These are phyloP conservation scores for Cucumis hystrix DNA, from an alignment of 306 rosid species.

Conservation along the genomic window DNA sequence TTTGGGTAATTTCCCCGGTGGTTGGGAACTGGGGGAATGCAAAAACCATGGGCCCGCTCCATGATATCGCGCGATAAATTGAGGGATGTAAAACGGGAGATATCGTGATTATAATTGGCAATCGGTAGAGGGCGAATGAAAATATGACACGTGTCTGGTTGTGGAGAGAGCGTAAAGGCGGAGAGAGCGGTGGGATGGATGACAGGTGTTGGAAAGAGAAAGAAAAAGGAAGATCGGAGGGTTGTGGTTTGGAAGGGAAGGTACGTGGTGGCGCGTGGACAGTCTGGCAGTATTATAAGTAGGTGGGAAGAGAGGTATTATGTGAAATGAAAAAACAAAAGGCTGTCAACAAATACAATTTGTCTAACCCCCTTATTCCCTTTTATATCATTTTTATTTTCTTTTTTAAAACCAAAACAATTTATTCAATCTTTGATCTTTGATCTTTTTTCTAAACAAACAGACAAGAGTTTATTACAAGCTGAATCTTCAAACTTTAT, in stretches of 20 bases:
- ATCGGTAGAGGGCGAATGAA: background rate
- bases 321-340: background rate
- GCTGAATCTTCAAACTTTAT: too few species aligned
- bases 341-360: conserved; percentile 1
- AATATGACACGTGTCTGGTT: background rate
- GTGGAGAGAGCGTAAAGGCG: background rate
- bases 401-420: too few species aligned
- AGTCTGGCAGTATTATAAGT: background rate
- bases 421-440: too few species aligned
- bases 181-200: background rate
- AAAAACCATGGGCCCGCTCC: background rate
- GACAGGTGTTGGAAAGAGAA: background rate
- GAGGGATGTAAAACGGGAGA: background rate
- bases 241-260: background rate
- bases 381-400: background rate
- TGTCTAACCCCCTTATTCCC: background rate
- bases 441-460: too few species aligned
- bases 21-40: background rate
- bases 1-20: background rate
- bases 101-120: background rate
- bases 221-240: background rate
- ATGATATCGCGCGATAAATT: background rate
- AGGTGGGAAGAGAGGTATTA: background rate
- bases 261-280: conserved; percentile 8
- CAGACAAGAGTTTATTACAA: too few species aligned